Conservation (phyloP, 768 basidiomycete species). For the Fomitopsis serialis region DNA sequence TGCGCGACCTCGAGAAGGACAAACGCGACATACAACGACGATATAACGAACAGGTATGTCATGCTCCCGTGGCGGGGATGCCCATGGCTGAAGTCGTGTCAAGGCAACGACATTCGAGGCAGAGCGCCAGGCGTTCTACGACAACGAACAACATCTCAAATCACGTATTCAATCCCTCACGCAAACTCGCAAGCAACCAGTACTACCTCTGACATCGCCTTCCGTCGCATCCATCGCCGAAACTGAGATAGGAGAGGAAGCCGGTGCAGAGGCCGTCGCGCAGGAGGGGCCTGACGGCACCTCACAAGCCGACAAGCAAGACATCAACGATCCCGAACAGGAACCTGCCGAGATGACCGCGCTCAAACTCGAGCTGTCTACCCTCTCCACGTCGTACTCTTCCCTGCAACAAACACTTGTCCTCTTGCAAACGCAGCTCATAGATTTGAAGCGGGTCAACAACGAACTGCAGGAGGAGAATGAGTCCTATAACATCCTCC, state of each 20-base stretch:
- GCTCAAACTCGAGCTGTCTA: constrained; percentile 77
- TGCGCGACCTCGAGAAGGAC: constrained; percentile 85
- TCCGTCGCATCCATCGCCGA: constrained; percentile 20
- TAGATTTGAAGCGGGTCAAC: constrained; percentile 86
- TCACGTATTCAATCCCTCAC: constrained; percentile 80
- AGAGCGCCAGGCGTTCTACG: constrained; percentile 88
- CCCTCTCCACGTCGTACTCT: constrained; percentile 78
- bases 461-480: constrained; percentile 91
- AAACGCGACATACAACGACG: constrained; percentile 77
- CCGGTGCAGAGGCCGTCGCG: not conserved
- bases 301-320: constrained; percentile 31
- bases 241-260: constrained; percentile 32
- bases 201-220: constrained; percentile 29
- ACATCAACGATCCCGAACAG: constrained; percentile 57
- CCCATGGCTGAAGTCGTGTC: not conserved
- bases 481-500: constrained; percentile 91
- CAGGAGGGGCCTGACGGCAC: constrained; percentile 35
- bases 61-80: not conserved
- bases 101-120: constrained; percentile 88
- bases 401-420: constrained; percentile 81
- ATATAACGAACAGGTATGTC: constrained; percentile 80
- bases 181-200: constrained; percentile 55
- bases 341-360: constrained; percentile 89
- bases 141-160: constrained; percentile 91
- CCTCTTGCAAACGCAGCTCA: constrained; percentile 79